Conservation (phyloP, 2,329 filamentous ascomycete species). For the Neonectria faginata region DNA sequence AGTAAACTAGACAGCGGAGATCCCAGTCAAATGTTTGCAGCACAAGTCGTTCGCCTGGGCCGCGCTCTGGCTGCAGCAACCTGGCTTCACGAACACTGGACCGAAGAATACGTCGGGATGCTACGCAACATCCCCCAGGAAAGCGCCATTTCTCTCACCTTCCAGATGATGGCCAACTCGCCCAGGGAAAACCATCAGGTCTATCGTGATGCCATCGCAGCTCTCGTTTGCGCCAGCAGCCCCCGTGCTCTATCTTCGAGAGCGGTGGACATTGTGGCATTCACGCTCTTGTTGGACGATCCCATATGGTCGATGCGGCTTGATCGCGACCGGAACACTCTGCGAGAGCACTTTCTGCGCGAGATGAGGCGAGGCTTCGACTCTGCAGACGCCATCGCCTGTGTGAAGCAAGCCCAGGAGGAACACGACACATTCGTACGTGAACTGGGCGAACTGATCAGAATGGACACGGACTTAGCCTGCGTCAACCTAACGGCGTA, state of each 20-base stretch:
- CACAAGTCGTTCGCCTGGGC: slow-evolving; percentile 12
- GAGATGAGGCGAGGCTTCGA: slow-evolving; percentile 19
- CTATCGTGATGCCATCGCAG: slow-evolving; percentile 20
- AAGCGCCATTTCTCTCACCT: slow-evolving; percentile 11
- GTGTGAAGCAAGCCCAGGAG: slow-evolving; percentile 25
- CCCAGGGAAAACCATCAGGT: slow-evolving; percentile 3
- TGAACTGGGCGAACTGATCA: slow-evolving; percentile 17
- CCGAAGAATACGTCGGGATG: slow-evolving; percentile 19
- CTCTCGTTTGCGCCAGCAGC: slow-evolving; percentile 15
- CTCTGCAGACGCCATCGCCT: slow-evolving; percentile 15
- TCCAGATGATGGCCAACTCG: slow-evolving; percentile 13
- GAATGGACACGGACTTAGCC: slow-evolving; percentile 17
- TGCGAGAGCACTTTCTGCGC: slow-evolving; percentile 18
- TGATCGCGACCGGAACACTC: slow-evolving; percentile 15
- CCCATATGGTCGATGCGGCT: slow-evolving; percentile 17
- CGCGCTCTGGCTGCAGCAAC: slow-evolving; percentile 19
- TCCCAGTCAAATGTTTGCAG: slow-evolving; percentile 25
- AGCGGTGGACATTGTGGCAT: neutral
- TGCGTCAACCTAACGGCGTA: slow-evolving; percentile 27
- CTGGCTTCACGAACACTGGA: slow-evolving; percentile 29
- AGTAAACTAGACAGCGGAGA: slow-evolving; percentile 1
- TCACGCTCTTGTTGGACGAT: slow-evolving; percentile 1
- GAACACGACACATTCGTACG: slow-evolving; percentile 25
- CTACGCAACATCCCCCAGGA: slow-evolving; percentile 18
- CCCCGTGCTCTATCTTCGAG: neutral